Evolutionary conservation across 805 yeast genomes (phyloP).

Genomic region (Yarrowia porcina): DNA sequence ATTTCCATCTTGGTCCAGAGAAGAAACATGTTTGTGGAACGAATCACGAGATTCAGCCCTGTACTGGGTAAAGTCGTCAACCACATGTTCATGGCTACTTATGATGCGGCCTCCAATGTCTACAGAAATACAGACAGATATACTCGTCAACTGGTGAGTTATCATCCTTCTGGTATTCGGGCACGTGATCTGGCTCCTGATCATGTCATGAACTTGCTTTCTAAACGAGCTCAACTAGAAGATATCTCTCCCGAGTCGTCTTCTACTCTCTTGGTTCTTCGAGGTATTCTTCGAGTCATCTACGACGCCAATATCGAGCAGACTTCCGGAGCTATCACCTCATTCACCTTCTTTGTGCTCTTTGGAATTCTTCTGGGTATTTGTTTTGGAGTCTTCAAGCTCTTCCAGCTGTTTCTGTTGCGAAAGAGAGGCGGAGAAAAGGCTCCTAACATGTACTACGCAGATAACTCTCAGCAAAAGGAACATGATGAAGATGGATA

Average conservation of each 20-base stretch:
- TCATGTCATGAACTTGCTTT: constrained; percentile 13
- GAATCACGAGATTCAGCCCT: not conserved
- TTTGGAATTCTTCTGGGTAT: constrained; percentile 14
- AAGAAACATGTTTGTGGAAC: constrained; percentile 10
- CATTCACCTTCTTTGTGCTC: constrained; percentile 65
- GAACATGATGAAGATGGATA: constrained; percentile 46
- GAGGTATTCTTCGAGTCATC: constrained; percentile 87
- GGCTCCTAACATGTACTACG: constrained; percentile 1
- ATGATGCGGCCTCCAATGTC: not conserved
- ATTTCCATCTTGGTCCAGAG: constrained; percentile 70
- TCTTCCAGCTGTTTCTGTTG: constrained; percentile 10
- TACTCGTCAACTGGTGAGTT: not conserved
- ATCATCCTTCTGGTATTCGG: constrained; percentile 5
- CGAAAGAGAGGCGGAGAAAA: not conserved
- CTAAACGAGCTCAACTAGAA: constrained; percentile 18
- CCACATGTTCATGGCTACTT: constrained; percentile 4
- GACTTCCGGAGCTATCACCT: constrained; percentile 79
- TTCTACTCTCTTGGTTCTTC: constrained; percentile 54
- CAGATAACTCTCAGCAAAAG: constrained; percentile 2
- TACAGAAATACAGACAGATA: not conserved
- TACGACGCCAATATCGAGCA: constrained; percentile 73
- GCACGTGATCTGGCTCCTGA: constrained; percentile 24
- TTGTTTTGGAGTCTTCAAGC: constrained; percentile 7
- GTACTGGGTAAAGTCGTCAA: constrained; percentile 17
- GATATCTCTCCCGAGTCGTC: constrained; percentile 28